Percentiles rank a stretch among this genome's conserved stretches.
Evolutionary conservation across 2,329 filamentous ascomycete genomes (phyloP).

Genomic region (Monosporascus sp.): DNA sequence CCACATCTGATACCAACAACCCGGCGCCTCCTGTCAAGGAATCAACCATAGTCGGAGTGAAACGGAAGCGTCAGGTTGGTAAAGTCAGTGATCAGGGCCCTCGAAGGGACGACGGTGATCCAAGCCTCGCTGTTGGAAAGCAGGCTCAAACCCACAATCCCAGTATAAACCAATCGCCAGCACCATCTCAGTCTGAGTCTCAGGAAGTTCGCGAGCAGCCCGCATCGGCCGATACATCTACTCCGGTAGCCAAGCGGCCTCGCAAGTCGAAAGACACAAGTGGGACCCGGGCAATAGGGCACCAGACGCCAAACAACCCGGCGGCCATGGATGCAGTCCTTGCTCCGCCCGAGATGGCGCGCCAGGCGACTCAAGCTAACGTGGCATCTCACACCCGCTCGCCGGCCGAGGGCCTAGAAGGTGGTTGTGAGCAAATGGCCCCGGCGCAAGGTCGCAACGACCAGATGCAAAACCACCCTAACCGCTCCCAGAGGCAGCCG

Average conservation of each 20-base stretch:
- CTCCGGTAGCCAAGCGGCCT: conserved; percentile 21
- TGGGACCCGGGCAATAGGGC: conserved; percentile 14
- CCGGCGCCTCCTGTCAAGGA: conserved; percentile 20
- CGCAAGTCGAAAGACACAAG: conserved; percentile 25
- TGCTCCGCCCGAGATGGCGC: conserved; percentile 12
- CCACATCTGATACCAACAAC: conserved; percentile 6
- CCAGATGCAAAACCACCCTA: conserved; percentile 18
- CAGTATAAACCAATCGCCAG: conserved; percentile 8
- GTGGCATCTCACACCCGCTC: conserved; percentile 12
- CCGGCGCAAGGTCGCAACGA: conserved; percentile 20
- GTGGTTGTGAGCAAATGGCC: conserved; percentile 20
- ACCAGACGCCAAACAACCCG: conserved; percentile 17
- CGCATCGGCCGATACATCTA: conserved; percentile 5
- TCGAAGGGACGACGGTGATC: conserved; percentile 9
- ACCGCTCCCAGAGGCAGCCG: conserved; percentile 19
- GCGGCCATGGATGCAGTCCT: conserved; percentile 13
- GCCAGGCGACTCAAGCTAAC: conserved; percentile 13
- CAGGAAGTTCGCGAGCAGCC: conserved; percentile 15
- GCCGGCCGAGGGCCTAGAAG: conserved; percentile 22
- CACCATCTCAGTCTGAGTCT: conserved; percentile 13
- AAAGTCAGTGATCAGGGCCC: conserved; percentile 7
- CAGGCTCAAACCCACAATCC: conserved; percentile 7
- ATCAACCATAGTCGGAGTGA: conserved; percentile 26
- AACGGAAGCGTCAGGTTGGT: conserved; percentile 24
- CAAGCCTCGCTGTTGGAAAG: conserved; percentile 6